A percentile compares a stretch with the other conserved stretches of the same genome.
These are phyloP conservation scores for Mayamaea pseudoterrestris DNA, from an alignment of 108 stramenopile genomes.

Conservation along the genomic window DNA sequence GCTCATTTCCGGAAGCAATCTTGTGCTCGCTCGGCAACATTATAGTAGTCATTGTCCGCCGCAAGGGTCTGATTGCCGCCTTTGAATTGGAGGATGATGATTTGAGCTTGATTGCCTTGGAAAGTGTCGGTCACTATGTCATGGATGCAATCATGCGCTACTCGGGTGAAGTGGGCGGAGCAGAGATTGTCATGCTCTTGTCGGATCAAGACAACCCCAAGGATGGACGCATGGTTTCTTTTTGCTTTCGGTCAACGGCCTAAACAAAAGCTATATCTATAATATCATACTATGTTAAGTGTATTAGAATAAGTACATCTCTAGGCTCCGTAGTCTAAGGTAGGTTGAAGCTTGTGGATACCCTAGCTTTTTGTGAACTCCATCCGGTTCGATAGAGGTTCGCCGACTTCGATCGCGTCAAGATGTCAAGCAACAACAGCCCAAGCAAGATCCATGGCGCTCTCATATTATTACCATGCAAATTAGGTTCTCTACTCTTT, in stretches of 20 bases:
- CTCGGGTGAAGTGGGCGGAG: slow-evolving; percentile 35
- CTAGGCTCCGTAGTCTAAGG: no score
- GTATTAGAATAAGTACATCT: no score
- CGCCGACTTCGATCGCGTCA: no score
- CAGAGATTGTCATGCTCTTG: slow-evolving; percentile 67
- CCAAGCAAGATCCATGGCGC: no score
- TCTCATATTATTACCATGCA: no score
- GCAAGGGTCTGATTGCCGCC: slow-evolving; percentile 51
- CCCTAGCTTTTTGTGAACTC: no score
- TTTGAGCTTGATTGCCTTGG: slow-evolving; percentile 46
- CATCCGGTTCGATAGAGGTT: no score
- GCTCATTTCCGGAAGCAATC: slow-evolving; percentile 56
- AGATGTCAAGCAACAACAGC: no score
- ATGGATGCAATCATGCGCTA: slow-evolving; percentile 77
- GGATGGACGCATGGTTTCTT: slow-evolving; percentile 64
- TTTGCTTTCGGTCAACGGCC: slow-evolving; percentile 25
- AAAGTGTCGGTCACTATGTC: slow-evolving; percentile 55
- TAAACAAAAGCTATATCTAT: background rate
- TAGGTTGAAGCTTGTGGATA: no score
- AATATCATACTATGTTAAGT: no score
- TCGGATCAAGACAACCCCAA: slow-evolving; percentile 46
- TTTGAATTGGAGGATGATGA: slow-evolving; percentile 55
- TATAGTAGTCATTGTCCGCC: slow-evolving; percentile 55
- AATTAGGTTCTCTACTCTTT: no score
- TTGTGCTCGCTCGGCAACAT: slow-evolving; percentile 52